phyloP scores from a whole-genome alignment of 2,329 filamentous ascomycete genomes.

The Calonectria ilicicola region DNA sequence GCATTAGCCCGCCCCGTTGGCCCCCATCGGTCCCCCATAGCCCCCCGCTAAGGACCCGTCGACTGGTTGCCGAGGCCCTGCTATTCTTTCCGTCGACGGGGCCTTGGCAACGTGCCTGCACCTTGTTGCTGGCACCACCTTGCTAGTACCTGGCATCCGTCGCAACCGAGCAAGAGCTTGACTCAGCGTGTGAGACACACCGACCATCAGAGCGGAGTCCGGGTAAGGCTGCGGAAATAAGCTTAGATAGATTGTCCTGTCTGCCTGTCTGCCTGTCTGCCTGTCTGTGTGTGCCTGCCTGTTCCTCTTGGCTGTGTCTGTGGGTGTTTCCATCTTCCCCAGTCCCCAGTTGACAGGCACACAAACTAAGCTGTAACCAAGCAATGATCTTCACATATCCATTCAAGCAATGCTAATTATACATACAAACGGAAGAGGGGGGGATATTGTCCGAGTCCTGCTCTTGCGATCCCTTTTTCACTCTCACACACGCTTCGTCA shows the following conservation, averaged over 20 bases:
- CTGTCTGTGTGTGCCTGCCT: too few relatives aligned
- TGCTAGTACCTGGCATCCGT: not conserved
- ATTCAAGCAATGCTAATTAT: not conserved
- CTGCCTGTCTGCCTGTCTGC: not conserved
- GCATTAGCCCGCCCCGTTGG: not conserved
- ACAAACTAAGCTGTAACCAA: not conserved
- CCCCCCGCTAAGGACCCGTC: too few relatives aligned
- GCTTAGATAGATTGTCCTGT: not conserved
- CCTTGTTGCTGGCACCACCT: too few relatives aligned
- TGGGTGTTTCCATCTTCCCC: too few relatives aligned
- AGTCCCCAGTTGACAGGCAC: not conserved
- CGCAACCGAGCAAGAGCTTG: not conserved
- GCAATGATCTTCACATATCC: constrained; percentile 4
- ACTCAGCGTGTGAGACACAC: not conserved
- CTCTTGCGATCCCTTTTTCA: not conserved
- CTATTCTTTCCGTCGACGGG: not conserved
- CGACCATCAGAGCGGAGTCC: not conserved
- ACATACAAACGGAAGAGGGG: not conserved
- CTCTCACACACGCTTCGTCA: not conserved
- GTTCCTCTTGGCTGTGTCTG: too few relatives aligned
- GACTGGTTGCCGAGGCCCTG: not conserved
- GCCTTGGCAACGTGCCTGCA: not conserved
- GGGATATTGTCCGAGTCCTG: not conserved
- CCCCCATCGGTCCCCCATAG: too few relatives aligned
- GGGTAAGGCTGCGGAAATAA: not conserved